A percentile compares a stretch with the other conserved stretches of the same genome.
Evolutionary conservation across 805 yeast genomes (phyloP).

Genomic region (Citeromyces matritensis): DNA sequence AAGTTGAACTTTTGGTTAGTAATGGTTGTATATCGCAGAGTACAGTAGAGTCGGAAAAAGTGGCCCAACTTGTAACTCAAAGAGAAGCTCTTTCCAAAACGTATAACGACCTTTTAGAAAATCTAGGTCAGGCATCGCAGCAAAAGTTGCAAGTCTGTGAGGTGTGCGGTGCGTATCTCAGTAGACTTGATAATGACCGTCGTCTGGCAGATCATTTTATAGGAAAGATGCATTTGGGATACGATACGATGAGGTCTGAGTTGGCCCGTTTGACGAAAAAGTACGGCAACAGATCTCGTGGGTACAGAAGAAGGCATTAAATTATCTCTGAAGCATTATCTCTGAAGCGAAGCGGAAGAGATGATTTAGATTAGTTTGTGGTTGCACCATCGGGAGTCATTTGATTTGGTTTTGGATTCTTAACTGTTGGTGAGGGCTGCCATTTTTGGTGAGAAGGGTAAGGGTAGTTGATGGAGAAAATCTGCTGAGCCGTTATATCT

Average conservation of each 20-base stretch:
- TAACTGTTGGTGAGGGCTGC: too few species aligned
- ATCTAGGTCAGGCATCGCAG: conserved; percentile 72
- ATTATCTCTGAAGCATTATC: too few species aligned
- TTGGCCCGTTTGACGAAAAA: conserved; percentile 15
- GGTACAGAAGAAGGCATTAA: too few species aligned
- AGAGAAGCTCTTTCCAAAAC: conserved; percentile 38
- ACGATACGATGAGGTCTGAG: conserved; percentile 49
- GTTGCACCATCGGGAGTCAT: too few species aligned
- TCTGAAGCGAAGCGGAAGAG: too few species aligned
- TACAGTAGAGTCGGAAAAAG: conserved; percentile 25
- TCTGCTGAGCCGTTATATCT: too few species aligned
- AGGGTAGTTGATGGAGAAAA: too few species aligned
- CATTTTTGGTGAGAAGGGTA: too few species aligned
- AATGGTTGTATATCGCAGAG: conserved; percentile 17
- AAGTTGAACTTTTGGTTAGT: conserved; percentile 29
- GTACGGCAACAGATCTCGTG: too few species aligned
- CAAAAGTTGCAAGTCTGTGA: conserved; percentile 86
- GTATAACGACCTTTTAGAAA: conserved; percentile 49
- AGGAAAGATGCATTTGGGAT: conserved; percentile 79
- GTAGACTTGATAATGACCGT: conserved; percentile 75
- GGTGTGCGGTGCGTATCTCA: conserved; percentile 79
- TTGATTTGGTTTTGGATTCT: too few species aligned
- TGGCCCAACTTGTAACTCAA: conserved; percentile 27
- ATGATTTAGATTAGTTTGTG: too few species aligned
- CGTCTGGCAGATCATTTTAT: conserved; percentile 80